Evolutionary conservation across 352 stramenopile genomes (phyloP), one percentile per base, ranked within the genome.

Genomic region (Globisporangium mamillatum): DNA sequence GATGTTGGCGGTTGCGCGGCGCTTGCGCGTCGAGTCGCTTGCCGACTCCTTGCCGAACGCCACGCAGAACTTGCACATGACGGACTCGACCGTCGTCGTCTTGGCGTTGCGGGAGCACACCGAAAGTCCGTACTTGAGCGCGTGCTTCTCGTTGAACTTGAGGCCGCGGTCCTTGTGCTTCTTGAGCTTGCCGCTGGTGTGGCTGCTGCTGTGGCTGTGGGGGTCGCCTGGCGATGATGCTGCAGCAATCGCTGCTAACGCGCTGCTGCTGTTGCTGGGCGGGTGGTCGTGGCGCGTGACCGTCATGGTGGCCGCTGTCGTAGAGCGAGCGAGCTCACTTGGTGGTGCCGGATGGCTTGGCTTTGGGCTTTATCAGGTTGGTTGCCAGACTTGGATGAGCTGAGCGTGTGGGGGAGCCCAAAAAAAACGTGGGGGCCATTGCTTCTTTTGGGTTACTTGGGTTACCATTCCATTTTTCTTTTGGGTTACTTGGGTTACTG

Each of bases 21-120:
- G 82, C 67, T 90, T 90, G 52, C 82, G 80, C n/a, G 66, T 75
- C n/a, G 77, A 57, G 53, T 88, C 77, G 36, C 72, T 53, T 24
- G 79, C 70, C 61, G 76, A 78, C 54, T 91, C 82, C 70, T 89
- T 88, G 55, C 82, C 82, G 68, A 89, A 91, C 3, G 81, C 80
- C 55, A 89, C 79, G 70, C 82, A 91, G 64, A 91, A 91, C 75
- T 88, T 88, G 78, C 82, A 91, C 81, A 89, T 89, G 54, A 89
- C 82, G 29, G 75, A 78, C 73, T 89, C 81, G 38, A 91, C 82
- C 46, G 76, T 76, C 38, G 62, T 67, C 41, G 75, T 76, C 63
- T 79, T 81, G 65, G 70, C 72, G 67, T 85, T 84, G 68, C 82
- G 79, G 46, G 69, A 84, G 78, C 78, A 88, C 58, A 91, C 82